Evolutionary conservation across 164 flowering plant species (phyloP).

Genomic region (Platanus orientalis): DNA sequence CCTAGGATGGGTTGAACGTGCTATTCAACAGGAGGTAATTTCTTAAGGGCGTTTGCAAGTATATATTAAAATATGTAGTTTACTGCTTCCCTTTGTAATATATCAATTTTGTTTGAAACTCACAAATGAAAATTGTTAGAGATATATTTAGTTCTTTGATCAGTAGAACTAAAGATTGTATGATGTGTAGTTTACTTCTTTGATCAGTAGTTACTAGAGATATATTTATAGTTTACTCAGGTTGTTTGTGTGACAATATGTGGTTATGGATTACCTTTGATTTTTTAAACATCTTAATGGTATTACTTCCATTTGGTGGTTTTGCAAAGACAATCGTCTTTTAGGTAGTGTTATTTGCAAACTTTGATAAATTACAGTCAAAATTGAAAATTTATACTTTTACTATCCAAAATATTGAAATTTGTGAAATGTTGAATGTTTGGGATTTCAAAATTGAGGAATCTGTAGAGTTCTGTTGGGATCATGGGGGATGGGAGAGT

Average conservation of each 20-base stretch:
- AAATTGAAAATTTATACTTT: background rate
- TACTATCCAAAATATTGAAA: background rate
- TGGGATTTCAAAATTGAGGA: background rate
- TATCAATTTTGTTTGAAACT: background rate
- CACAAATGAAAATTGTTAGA: background rate
- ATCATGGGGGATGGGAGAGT: background rate
- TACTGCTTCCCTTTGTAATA: too few relatives aligned
- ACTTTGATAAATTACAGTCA: background rate
- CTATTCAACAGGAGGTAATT: slow-evolving; percentile 86
- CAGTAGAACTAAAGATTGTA: too few relatives aligned
- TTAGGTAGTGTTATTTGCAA: background rate
- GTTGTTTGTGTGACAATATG: background rate
- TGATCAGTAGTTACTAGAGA: background rate
- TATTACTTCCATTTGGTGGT: background rate
- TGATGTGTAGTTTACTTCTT: too few relatives aligned
- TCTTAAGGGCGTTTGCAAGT: background rate
- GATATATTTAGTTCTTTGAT: too few relatives aligned
- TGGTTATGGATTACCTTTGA: background rate
- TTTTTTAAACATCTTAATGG: background rate
- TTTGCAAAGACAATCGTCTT: background rate
- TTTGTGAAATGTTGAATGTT: background rate
- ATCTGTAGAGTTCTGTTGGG: background rate
- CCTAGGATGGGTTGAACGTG: slow-evolving; percentile 83
- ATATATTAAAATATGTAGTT: too few relatives aligned
- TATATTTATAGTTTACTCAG: background rate